Conservation (phyloP, 2,329 filamentous ascomycete species). For the Fusarium vanettenii region DNA sequence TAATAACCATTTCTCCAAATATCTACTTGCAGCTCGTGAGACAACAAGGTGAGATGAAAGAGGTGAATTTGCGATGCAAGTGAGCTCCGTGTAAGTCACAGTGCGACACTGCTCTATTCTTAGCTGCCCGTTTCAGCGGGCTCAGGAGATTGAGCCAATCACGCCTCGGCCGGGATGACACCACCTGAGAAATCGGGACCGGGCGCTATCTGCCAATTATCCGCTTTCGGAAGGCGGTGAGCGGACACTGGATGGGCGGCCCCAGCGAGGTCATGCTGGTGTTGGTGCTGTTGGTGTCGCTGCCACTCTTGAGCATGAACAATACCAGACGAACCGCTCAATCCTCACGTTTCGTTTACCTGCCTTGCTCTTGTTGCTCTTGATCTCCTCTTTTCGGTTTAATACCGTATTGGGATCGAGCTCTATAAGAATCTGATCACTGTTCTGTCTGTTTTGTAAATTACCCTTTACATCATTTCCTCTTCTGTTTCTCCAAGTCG, state of each 20-base stretch:
- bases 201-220: slow-evolving; percentile 28
- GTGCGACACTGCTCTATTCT: slow-evolving; percentile 5
- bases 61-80: background rate
- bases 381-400: background rate
- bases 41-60: background rate
- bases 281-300: slow-evolving; percentile 2
- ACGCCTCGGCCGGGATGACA: slow-evolving; percentile 11
- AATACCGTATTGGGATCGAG: background rate
- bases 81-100: slow-evolving; percentile 3
- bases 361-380: background rate
- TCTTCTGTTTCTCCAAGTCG: slow-evolving; percentile 17
- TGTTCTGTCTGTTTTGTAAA: background rate
- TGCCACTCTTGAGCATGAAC: slow-evolving; percentile 11
- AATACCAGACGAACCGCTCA: slow-evolving; percentile 1
- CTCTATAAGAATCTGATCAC: background rate
- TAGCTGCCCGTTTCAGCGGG: background rate
- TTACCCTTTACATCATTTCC: slow-evolving; percentile 10
- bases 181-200: slow-evolving; percentile 4
- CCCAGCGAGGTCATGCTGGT: slow-evolving; percentile 38
- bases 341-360: background rate
- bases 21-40: background rate
- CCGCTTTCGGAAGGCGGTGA: slow-evolving; percentile 42
- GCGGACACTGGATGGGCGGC: slow-evolving; percentile 4
- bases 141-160: slow-evolving; percentile 22
- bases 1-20: background rate